Percentiles rank a stretch among this genome's conserved stretches.
Evolutionary conservation across 305 asterid genomes (phyloP).

Genomic region (Coffea humblotiana): DNA sequence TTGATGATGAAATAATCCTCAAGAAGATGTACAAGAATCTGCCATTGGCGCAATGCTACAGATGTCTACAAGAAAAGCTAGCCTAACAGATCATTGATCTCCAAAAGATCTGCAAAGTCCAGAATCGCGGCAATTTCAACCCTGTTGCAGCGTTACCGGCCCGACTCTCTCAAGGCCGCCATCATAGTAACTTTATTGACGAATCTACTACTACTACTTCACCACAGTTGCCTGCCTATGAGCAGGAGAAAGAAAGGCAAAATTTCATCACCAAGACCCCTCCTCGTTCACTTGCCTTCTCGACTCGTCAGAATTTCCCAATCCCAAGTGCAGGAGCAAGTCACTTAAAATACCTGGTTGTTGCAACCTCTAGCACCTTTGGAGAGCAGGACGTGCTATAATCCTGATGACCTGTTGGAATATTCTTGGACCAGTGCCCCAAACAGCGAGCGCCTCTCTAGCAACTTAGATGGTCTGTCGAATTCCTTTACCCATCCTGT

Average conservation of each 20-base stretch:
- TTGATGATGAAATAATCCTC: background rate
- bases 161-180: no score
- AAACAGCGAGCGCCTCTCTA: constrained; percentile 75
- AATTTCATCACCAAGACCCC: background rate
- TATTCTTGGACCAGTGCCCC: constrained; percentile 94
- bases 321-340: background rate
- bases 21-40: background rate
- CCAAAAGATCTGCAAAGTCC: background rate
- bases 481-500: constrained; percentile 78
- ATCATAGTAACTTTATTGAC: background rate
- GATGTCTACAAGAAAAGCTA: background rate
- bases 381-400: constrained; percentile 22
- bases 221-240: background rate
- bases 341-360: background rate
- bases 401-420: constrained; percentile 68
- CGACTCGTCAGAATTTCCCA: background rate
- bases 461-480: constrained; percentile 62
- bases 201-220: background rate
- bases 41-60: background rate
- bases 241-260: background rate
- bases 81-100: background rate
- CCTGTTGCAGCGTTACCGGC: background rate
- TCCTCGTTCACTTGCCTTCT: background rate
- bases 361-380: background rate
- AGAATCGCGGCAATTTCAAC: constrained; percentile 2